Evolutionary conservation across 768 basidiomycete species (phyloP), one percentile per base, ranked within the genome.

Genomic region (Leccinum imitatum): DNA sequence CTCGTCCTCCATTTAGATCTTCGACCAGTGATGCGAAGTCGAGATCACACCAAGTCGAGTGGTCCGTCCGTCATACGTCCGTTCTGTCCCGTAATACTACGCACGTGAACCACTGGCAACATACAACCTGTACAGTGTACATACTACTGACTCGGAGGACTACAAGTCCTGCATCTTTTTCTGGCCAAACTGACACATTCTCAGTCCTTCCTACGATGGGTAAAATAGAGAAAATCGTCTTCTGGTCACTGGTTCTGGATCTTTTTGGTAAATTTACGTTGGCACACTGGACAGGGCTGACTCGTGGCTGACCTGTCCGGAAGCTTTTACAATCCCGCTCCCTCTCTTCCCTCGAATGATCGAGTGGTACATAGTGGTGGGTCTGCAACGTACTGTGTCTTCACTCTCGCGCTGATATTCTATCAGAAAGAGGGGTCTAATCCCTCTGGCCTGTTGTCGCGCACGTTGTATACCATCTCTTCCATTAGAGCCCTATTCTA

Each of bases 271-370:
- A 66, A 82, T 75, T 21, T 6, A 7, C 15, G 13, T 17, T 39
- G 25, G 19, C 23, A 25, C 11, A 6, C 27, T 30, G 27, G 39
- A 17, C 39, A 30, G 21, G 21, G 19, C 14, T 4, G 15, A 15
- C 23, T 23, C 23, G 41, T 52, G 3, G 53, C 57, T 75, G 63
- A 67, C 55, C 50, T 54, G 56, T 62, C 41, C 52, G 53, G 77
- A 81, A 82, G 92, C 93, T 13, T 96, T 95, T 75, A 97, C 93
- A 23, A 91, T 96, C 50, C 95, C 94, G 10, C 81, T 98, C n/a
- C 96, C 96, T 21, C 84, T 98, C 31, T 98, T 98, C 74, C 96
- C 96, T n/a, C 86, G 95, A n/a, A 80, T 98, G 53, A 95, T 97
- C 47, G 89, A 95, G 76, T 94, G 90, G 90, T 95, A 94, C 71